These are phyloP conservation scores for Nemania sp. DNA, from an alignment of 2,329 filamentous ascomycete genomes.

Conservation along the genomic window DNA sequence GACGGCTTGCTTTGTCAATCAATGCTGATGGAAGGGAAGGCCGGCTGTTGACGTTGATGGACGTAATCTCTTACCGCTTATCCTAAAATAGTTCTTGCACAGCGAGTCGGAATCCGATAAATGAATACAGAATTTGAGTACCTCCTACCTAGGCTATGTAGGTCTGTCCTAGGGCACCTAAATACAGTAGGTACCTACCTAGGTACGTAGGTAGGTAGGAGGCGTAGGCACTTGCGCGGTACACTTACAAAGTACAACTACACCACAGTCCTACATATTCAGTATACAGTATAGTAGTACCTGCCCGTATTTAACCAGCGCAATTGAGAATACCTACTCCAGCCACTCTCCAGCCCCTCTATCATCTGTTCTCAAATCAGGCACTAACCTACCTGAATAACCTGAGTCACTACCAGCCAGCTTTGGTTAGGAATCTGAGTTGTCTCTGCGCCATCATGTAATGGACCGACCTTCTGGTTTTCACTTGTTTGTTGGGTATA, in stretches of 20 bases:
- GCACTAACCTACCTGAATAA: slow-evolving; percentile 5
- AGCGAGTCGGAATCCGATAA: slow-evolving; percentile 20
- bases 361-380: not conserved
- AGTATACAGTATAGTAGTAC: not conserved
- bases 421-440: slow-evolving; percentile 5
- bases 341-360: slow-evolving; percentile 20
- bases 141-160: too few species aligned
- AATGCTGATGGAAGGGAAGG: slow-evolving; percentile 3
- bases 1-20: slow-evolving; percentile 2
- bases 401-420: slow-evolving; percentile 10
- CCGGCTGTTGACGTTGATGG: slow-evolving; percentile 1
- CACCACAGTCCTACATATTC: not conserved
- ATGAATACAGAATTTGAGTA: not conserved
- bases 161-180: too few species aligned
- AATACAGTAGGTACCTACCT: not conserved
- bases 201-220: too few species aligned
- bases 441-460: not conserved
- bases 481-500: not conserved
- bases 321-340: not conserved
- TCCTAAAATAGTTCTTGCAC: slow-evolving; percentile 32
- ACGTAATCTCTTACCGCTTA: slow-evolving; percentile 10
- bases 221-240: too few species aligned
- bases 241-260: not conserved
- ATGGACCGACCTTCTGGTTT: slow-evolving; percentile 3
- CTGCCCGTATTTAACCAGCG: not conserved